phyloP scores from a whole-genome alignment of 2,329 filamentous ascomycete genomes.

The Bipolaris cookei region DNA sequence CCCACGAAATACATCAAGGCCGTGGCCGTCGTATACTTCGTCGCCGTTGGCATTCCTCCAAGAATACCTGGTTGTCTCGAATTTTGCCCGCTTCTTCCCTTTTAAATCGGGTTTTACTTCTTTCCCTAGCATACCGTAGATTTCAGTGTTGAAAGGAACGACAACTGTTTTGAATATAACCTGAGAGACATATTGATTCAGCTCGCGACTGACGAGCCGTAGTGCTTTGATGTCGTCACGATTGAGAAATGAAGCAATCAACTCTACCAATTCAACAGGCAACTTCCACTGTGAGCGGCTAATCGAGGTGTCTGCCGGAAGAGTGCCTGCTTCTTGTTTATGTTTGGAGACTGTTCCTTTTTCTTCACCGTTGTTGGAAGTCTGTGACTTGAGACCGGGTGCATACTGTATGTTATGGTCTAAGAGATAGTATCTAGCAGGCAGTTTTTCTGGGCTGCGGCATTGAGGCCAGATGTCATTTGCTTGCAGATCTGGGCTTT shows the following conservation, averaged over 20 bases:
- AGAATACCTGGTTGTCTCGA: constrained; percentile 37
- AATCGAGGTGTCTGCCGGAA: background rate
- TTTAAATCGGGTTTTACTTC: constrained; percentile 45
- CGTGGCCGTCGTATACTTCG: constrained; percentile 61
- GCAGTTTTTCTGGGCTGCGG: constrained; percentile 36
- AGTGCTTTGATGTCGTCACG: constrained; percentile 65
- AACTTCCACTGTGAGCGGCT: constrained; percentile 54
- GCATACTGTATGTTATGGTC: constrained; percentile 10
- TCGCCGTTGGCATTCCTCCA: constrained; percentile 54
- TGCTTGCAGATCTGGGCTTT: constrained; percentile 27
- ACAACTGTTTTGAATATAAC: constrained; percentile 68
- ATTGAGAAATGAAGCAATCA: constrained; percentile 62
- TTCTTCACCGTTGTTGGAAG: background rate
- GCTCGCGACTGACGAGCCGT: constrained; percentile 66
- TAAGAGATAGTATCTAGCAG: constrained; percentile 33
- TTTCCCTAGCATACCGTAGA: constrained; percentile 62
- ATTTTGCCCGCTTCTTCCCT: constrained; percentile 43
- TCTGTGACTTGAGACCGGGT: constrained; percentile 1
- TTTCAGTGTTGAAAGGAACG: constrained; percentile 68
- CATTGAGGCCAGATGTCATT: constrained; percentile 49
- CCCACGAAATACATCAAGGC: constrained; percentile 66
- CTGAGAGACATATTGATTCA: constrained; percentile 64
- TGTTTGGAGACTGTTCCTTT: background rate
- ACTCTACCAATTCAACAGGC: constrained; percentile 67
- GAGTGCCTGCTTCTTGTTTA: background rate